Evolutionary conservation across 2,329 filamentous ascomycete genomes (phyloP), one percentile per base, ranked within the genome.

Genomic region (Penicillium sp.): DNA sequence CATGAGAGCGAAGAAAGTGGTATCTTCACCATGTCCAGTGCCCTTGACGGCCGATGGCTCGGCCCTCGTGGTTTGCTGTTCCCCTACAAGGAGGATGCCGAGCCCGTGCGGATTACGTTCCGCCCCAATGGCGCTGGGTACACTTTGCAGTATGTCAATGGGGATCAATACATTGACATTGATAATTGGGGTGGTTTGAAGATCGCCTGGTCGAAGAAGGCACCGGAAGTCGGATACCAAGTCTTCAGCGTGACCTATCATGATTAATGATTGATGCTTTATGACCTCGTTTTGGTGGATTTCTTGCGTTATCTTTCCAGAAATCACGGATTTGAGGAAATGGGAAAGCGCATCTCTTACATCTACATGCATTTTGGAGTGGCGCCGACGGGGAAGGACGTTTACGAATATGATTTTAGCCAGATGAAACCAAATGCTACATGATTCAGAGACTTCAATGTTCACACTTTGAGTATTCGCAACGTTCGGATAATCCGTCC

Each of bases 21-120:
- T 2, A 49, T 59, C 2, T 70, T 69, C 51, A 61, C 54, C 2
- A 56, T 71, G 27, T 66, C 61, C 17, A 69, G 63, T 42, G 66
- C 66, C 3, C 45, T 64, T 9, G 66, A 71, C 50, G 62, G 64
- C 4, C 54, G 54, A 37, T 69, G 61, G 53, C 45, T 69, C 12
- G 62, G 60, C 1, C 15, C 42, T 1, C 17, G 45, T 7, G 50
- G 51, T 3, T 38, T 14, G 2, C 32, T 64, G 22, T 39, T 61
- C 7, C 41, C 49, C 20, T 39, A 46, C 14, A 33, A 31, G 1
- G 30, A 31, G 3, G 7, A 47, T 26, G 62, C 61, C 2, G 52
- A 53, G 11, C 54, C 51, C 6, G 50, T 65, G 9, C 55, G 49
- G 10, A 57, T 67, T 15, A 48, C 33, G 0, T 65, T 66, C 47